These are phyloP conservation scores for Boletus bicolor DNA, from an alignment of 768 basidiomycete species.

Conservation along the genomic window DNA sequence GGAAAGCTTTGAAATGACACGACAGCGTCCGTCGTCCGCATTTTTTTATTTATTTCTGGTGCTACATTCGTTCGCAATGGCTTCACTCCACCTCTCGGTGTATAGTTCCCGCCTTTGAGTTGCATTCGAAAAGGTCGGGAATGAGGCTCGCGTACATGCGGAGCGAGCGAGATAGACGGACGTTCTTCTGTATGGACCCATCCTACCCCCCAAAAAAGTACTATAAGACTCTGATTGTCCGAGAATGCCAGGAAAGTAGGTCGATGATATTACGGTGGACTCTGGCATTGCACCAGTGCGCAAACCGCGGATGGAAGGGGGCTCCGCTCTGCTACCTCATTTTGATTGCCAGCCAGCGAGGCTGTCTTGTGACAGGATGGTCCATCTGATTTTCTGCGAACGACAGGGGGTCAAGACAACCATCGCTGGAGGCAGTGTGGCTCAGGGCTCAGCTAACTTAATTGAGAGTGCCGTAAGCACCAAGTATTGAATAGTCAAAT, in stretches of 20 bases:
- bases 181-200: neutral
- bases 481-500: neutral
- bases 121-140: too few relatives aligned
- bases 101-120: neutral
- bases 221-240: neutral
- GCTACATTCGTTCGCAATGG: neutral
- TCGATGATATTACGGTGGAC: neutral
- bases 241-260: too few relatives aligned
- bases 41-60: neutral
- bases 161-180: neutral
- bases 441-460: too few relatives aligned
- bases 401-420: neutral
- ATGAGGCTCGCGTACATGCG: neutral
- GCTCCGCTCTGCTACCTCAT: neutral
- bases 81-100: neutral
- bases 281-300: neutral
- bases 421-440: neutral
- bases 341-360: neutral
- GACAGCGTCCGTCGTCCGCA: neutral
- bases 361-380: neutral
- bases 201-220: neutral
- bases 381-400: neutral
- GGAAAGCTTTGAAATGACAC: conserved; percentile 65
- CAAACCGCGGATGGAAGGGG: neutral
- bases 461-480: neutral